These are phyloP conservation scores for Gaeumannomyces tritici DNA, from an alignment of 2,329 filamentous ascomycete genomes.

Conservation along the genomic window DNA sequence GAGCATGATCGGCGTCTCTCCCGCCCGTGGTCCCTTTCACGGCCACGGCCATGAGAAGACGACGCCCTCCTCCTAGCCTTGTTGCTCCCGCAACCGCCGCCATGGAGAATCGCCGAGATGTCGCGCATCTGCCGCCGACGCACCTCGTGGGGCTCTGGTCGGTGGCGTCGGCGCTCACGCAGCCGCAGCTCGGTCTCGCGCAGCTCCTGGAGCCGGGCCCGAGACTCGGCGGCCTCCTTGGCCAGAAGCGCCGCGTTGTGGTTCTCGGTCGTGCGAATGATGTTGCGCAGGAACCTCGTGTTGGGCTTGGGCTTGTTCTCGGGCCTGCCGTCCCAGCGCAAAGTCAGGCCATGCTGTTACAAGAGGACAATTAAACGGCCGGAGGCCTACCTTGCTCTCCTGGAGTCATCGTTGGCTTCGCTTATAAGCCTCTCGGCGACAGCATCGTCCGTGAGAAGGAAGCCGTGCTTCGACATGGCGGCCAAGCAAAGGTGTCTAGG, in stretches of 20 bases:
- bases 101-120: slow-evolving; percentile 48
- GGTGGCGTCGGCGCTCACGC: slow-evolving; percentile 31
- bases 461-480: neutral
- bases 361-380: neutral
- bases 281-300: slow-evolving; percentile 76
- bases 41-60: slow-evolving; percentile 4
- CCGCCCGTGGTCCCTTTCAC: slow-evolving; percentile 8
- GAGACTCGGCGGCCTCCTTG: slow-evolving; percentile 73
- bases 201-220: slow-evolving; percentile 56
- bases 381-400: neutral
- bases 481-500: too few species aligned
- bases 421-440: slow-evolving; percentile 2
- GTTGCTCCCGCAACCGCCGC: too few species aligned
- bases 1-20: slow-evolving; percentile 7
- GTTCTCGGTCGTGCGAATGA: slow-evolving; percentile 77
- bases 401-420: slow-evolving; percentile 1
- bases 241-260: slow-evolving; percentile 84
- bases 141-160: slow-evolving; percentile 39
- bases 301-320: slow-evolving; percentile 75
- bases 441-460: slow-evolving; percentile 3
- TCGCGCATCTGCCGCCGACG: slow-evolving; percentile 49
- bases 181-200: slow-evolving; percentile 36
- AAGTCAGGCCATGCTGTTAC: neutral
- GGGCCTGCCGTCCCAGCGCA: slow-evolving; percentile 37
- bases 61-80: too few species aligned